phyloP scores from a whole-genome alignment of 2,329 filamentous ascomycete species.

The Elsinoe fawcettii region DNA sequence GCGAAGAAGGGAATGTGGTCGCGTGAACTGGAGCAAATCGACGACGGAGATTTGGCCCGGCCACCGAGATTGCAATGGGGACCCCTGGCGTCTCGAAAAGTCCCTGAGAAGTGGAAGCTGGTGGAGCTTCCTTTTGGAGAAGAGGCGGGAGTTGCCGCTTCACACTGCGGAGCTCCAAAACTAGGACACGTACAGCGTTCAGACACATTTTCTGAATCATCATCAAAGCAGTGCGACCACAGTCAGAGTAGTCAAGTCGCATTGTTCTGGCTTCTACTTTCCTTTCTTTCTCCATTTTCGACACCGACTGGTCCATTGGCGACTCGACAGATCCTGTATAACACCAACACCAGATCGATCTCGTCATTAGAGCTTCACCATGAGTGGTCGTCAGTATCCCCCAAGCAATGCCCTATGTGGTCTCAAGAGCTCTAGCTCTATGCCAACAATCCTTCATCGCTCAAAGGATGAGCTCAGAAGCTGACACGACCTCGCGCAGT shows the following conservation, averaged over 20 bases:
- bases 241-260: constrained; percentile 10
- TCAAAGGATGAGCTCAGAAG: not conserved
- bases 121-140: constrained; percentile 16
- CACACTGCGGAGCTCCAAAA: constrained; percentile 15
- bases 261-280: constrained; percentile 22
- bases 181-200: constrained; percentile 11
- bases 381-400: constrained; percentile 51
- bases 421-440: not conserved
- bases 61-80: constrained; percentile 15
- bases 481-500: constrained; percentile 47
- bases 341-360: constrained; percentile 13
- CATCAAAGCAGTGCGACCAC: constrained; percentile 5
- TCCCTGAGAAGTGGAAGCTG: constrained; percentile 1
- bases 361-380: constrained; percentile 30
- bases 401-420: not conserved
- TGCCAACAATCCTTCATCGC: not conserved
- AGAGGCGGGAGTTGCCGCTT: constrained; percentile 11
- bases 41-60: constrained; percentile 8
- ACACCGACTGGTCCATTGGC: constrained; percentile 5
- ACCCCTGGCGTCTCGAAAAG: constrained; percentile 1
- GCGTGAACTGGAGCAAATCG: not conserved
- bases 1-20: not conserved
- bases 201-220: constrained; percentile 11
- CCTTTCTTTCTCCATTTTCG: constrained; percentile 4
- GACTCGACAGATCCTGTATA: constrained; percentile 9